phyloP scores from a whole-genome alignment of 2,329 filamentous ascomycete genomes.

The Ramularia endophylla region DNA sequence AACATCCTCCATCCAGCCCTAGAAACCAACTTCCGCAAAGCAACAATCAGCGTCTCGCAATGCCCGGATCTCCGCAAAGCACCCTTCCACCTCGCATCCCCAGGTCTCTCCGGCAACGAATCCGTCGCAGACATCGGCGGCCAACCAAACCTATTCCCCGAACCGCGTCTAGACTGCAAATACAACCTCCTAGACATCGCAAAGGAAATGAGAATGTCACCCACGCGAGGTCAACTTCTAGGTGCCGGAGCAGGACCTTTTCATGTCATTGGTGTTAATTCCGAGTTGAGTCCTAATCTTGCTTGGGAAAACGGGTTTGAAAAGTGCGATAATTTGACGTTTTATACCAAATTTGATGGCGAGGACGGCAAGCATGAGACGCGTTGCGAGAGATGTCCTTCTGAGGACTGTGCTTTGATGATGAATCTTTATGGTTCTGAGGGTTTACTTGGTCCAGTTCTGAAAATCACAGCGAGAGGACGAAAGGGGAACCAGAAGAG shows the following conservation, averaged over 20 bases:
- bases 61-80: constrained; percentile 25
- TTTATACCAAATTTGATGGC: constrained; percentile 38
- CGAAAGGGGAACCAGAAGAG: constrained; percentile 21
- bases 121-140: constrained; percentile 27
- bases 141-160: constrained; percentile 27
- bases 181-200: constrained; percentile 24
- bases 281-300: constrained; percentile 26
- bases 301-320: constrained; percentile 22
- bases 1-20: constrained; percentile 19
- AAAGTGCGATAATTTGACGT: constrained; percentile 21
- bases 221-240: constrained; percentile 20
- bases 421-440: constrained; percentile 26
- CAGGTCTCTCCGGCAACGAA: constrained; percentile 25
- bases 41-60: constrained; percentile 16
- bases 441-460: constrained; percentile 21
- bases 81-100: constrained; percentile 24
- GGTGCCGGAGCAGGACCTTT: constrained; percentile 28
- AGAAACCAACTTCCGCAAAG: constrained; percentile 19
- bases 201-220: constrained; percentile 22
- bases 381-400: constrained; percentile 18
- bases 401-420: constrained; percentile 27
- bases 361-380: constrained; percentile 35
- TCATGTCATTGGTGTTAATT: constrained; percentile 24
- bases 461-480: constrained; percentile 24
- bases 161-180: constrained; percentile 24